phyloP scores from a whole-genome alignment of 345 rosid species.

The Camelina laxa region DNA sequence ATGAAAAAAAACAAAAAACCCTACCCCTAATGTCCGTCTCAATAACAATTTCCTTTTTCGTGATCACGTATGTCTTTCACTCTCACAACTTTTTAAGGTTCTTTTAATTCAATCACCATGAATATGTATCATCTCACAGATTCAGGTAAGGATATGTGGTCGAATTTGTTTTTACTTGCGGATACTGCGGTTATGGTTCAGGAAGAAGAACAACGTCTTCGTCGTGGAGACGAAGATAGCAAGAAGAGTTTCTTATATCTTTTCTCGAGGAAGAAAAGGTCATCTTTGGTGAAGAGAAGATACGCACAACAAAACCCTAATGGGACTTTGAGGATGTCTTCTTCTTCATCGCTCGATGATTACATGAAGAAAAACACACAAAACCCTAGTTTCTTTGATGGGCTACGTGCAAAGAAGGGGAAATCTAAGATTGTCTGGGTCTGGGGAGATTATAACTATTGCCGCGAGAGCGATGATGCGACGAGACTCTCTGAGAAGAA shows the following conservation, averaged over 20 bases:
- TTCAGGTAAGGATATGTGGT: neutral
- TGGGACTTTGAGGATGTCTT: no score
- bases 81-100: neutral
- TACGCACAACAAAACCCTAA: neutral
- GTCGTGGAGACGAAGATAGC: neutral
- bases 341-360: neutral
- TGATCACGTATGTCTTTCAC: neutral
- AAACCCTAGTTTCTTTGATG: neutral
- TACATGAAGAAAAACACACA: neutral
- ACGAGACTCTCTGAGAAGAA: neutral
- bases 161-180: neutral
- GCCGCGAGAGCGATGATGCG: neutral
- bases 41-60: neutral
- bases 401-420: neutral
- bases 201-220: neutral
- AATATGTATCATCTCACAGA: neutral
- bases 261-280: neutral
- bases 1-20: neutral
- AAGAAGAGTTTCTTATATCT: neutral
- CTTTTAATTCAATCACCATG: neutral
- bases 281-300: neutral
- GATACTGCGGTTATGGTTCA: neutral
- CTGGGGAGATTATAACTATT: neutral
- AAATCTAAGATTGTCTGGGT: neutral
- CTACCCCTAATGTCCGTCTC: neutral